Evolutionary conservation across 805 yeast genomes (phyloP), one percentile per base, ranked within the genome.

Genomic region (Nakazawaea populi): DNA sequence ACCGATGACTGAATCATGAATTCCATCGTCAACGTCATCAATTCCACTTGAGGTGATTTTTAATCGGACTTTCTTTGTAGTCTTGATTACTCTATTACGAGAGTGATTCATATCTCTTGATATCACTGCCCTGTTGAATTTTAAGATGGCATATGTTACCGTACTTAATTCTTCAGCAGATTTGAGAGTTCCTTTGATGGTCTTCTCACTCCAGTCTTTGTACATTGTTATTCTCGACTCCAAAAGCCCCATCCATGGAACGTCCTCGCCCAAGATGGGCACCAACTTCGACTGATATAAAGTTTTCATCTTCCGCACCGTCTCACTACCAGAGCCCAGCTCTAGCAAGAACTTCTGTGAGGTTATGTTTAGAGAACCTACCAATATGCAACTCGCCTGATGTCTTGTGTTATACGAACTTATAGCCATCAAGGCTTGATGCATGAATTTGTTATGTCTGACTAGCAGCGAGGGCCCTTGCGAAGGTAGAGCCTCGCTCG

Each of bases 401-500:
- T 27, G 9, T 9, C 34, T 27, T 30, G 10, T 24, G 14, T 46
- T 44, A 31, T 50, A 50, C 4, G 37, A n/a, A 12, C 29, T 40
- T n/a, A 50, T 29, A 4, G 29, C 28, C n/a, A 27, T 28, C 39
- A 50, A 34, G 4, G 46, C 30, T 18, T 50, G 47, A 18, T 45
- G 49, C 44, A 50, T 45, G 4, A 46, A 40, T 28, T 41, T 42
- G 42, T 50, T 50, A 32, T 50, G 49, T 36, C 52, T 34, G 27
- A 50, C 52, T 32, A 42, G 11, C 5, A 50, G 29, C 1, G 48
- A 44, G 3, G 52, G 36, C 2, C 53, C 50, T 35, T 12, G 37
- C 10, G 24, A 6, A 8, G 51, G 46, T 10, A 42, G 5, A 14
- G 8, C 11, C 7, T 32, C 35, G 6, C 11, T 32, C 4, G 36